Percentiles rank a stretch among this genome's conserved stretches.
Evolutionary conservation across 176 grass and related monocot species (phyloP).

Genomic region (Musa schizocarpa): DNA sequence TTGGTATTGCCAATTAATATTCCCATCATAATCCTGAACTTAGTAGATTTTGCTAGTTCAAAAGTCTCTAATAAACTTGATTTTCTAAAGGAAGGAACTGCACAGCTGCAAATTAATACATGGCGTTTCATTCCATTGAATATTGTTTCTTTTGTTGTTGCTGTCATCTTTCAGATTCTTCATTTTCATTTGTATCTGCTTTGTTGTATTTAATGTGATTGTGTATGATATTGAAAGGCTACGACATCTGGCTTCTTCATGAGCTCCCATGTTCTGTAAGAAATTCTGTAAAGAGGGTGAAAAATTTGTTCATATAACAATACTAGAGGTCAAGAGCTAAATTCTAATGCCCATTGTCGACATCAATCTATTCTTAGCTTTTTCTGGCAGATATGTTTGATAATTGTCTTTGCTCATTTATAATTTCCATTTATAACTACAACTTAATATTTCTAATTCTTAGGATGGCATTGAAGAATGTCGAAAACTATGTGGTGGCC

Average conservation of each 20-base stretch:
- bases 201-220: neutral
- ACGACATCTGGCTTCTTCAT: neutral
- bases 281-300: too few relatives aligned
- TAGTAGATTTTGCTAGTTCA: neutral
- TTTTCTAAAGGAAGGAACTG: neutral
- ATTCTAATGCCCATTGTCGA: neutral
- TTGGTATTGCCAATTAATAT: neutral
- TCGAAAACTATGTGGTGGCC: constrained; percentile 87
- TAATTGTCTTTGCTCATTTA: neutral
- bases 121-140: neutral
- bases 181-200: too few relatives aligned
- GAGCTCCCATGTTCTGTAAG: neutral
- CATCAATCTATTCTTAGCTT: neutral
- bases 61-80: neutral
- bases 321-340: neutral
- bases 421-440: neutral
- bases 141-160: too few relatives aligned
- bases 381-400: neutral
- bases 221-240: neutral
- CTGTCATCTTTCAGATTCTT: too few relatives aligned
- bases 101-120: neutral
- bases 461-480: constrained; percentile 97
- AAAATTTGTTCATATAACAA: too few relatives aligned
- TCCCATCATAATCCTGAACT: neutral
- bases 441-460: constrained; percentile 3